phyloP scores from a whole-genome alignment of 495 filamentous ascomycete species.

The Platismatia glauca region DNA sequence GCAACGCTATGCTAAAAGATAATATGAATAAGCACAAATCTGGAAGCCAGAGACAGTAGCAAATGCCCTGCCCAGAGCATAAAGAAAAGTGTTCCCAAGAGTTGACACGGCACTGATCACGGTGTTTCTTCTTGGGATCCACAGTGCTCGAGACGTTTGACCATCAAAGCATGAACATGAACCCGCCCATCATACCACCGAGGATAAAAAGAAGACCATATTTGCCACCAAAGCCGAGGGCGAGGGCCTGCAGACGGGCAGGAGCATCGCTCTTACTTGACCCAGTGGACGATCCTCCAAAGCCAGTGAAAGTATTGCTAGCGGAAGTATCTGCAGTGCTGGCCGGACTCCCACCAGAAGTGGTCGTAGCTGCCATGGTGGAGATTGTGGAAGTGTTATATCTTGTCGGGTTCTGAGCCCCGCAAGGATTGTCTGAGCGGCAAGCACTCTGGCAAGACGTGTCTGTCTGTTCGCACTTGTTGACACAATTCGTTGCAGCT shows the following conservation, averaged over 20 bases:
- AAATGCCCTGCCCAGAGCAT: not conserved
- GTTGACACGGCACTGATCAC: not conserved
- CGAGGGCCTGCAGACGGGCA: conserved; percentile 31
- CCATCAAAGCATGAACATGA: conserved; percentile 50
- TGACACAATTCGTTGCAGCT: conserved; percentile 62
- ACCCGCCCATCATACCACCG: conserved; percentile 53
- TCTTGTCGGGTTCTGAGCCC: conserved; percentile 58
- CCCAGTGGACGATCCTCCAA: conserved; percentile 35
- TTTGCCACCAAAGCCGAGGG: conserved; percentile 44
- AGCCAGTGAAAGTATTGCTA: conserved; percentile 39
- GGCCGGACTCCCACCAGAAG: conserved; percentile 32
- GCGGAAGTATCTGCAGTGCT: conserved; percentile 22
- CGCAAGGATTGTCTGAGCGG: conserved; percentile 66
- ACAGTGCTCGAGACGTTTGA: not conserved
- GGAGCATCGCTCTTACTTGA: conserved; percentile 28
- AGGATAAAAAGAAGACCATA: conserved; percentile 51
- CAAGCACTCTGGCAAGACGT: conserved; percentile 55
- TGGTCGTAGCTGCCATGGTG: conserved; percentile 35
- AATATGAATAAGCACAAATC: not conserved
- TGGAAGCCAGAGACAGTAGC: not conserved
- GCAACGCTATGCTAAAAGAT: conserved; percentile 17
- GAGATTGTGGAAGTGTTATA: conserved; percentile 45
- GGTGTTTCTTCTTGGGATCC: too few species aligned
- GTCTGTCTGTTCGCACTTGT: conserved; percentile 44
- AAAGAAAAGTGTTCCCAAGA: not conserved